phyloP scores from a whole-genome alignment of 2,329 filamentous ascomycete genomes.

The Cadophora luteo-olivacea region DNA sequence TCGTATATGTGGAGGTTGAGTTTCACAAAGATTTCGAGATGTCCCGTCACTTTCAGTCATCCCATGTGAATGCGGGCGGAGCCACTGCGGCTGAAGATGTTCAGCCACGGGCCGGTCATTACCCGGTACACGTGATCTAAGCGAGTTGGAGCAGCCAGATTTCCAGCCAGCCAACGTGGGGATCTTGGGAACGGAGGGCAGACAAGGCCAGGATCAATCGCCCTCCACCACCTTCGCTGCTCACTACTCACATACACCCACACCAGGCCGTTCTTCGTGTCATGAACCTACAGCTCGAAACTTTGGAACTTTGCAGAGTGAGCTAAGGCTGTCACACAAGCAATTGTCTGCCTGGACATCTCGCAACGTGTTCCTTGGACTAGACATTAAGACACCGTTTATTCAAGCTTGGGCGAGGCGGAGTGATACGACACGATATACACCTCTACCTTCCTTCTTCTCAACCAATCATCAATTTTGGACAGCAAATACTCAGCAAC shows the following conservation, averaged over 20 bases:
- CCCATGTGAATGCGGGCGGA: slow-evolving; percentile 20
- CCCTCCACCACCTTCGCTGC: slow-evolving; percentile 6
- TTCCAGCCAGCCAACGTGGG: slow-evolving; percentile 23
- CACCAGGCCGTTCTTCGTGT: slow-evolving; percentile 27
- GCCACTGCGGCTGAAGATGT: not conserved
- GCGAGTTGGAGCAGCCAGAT: slow-evolving; percentile 21
- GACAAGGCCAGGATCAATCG: slow-evolving; percentile 27
- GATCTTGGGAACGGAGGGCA: not conserved
- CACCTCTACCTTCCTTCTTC: slow-evolving; percentile 23
- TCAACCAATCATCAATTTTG: slow-evolving; percentile 16
- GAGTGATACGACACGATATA: slow-evolving; percentile 22
- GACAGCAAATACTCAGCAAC: slow-evolving; percentile 23
- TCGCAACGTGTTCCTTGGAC: slow-evolving; percentile 42
- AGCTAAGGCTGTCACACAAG: slow-evolving; percentile 23
- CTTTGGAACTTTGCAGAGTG: slow-evolving; percentile 21
- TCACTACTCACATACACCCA: slow-evolving; percentile 3
- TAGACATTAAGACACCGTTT: slow-evolving; percentile 24
- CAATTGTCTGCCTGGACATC: slow-evolving; percentile 25
- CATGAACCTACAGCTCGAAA: slow-evolving; percentile 32
- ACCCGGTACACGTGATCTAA: slow-evolving; percentile 15
- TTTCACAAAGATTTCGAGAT: slow-evolving; percentile 10
- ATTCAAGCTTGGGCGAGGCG: slow-evolving; percentile 29
- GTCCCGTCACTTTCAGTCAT: not conserved
- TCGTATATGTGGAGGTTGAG: not conserved
- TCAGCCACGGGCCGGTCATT: not conserved